Base-by-base conservation (phyloP, 495 filamentous ascomycete species). In the Thozetella sp. region DNA sequence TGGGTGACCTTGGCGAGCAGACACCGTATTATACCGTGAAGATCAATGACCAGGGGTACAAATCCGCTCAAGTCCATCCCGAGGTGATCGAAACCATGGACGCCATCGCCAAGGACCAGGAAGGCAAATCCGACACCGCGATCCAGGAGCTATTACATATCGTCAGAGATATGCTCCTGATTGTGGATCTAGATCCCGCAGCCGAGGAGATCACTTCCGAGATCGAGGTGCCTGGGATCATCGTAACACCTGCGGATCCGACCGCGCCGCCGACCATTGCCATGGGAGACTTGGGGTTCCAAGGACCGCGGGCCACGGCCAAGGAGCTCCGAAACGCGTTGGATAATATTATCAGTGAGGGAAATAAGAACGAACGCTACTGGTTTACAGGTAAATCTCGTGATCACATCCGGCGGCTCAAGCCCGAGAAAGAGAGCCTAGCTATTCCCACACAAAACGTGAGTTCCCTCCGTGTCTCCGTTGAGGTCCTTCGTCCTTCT, bases 141-240 rank as follows among this genome's bases (percentile, higher is more conserved):
- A 34, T 67, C 6, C 30, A 56, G 4, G 69, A 72, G 10, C 59
- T 69, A 1, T 56, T 72, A 11, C 25, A 55, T 0, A 40, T 69
- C 26, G 56, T 72, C 37, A 54, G 55, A 46, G 65, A 57, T 2
- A 63, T 62, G 13, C 60, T 71, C 23, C 53, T 71, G 2, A 66
- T 71, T 13, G 60, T 71, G 20, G 22, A 63, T 1, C 61, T 69
- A n/a, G n/a, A n/a, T n/a, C n/a, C n/a, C n/a, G n/a, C n/a, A n/a
- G n/a, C n/a, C n/a, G n/a, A n/a, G n/a, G n/a, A n/a, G n/a, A n/a
- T n/a, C n/a, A n/a, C n/a, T n/a, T n/a, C n/a, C n/a, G n/a, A n/a
- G n/a, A n/a, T n/a, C n/a, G n/a, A n/a, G n/a, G n/a, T n/a, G n/a
- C n/a, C n/a, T n/a, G n/a, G n/a, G n/a, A n/a, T n/a, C n/a, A n/a